phyloP scores from a whole-genome alignment of 2,329 filamentous ascomycete genomes.

The Stachybotrys echinatus region DNA sequence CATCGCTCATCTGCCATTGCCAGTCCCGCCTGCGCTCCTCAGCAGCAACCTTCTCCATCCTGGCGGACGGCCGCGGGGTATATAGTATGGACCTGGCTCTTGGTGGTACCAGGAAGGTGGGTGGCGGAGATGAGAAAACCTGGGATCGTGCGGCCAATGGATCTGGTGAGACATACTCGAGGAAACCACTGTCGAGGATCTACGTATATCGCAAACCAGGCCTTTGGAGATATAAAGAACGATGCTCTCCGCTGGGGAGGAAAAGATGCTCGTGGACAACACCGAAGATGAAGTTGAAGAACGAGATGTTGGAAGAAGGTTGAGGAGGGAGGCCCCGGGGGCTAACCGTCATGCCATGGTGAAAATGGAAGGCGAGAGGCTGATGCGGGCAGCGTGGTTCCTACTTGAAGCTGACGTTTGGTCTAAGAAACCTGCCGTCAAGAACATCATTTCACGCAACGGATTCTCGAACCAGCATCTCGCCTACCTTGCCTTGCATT shows the following conservation, averaged over 20 bases:
- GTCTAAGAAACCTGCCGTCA: no score
- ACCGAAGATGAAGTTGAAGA: neutral
- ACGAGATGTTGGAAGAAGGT: neutral
- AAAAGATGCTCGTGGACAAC: neutral
- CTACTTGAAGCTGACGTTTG: no score
- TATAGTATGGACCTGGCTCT: slow-evolving; percentile 6
- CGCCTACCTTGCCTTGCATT: no score
- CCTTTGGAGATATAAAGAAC: neutral
- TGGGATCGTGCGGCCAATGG: slow-evolving; percentile 11
- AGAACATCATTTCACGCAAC: no score
- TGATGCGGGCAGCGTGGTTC: no score
- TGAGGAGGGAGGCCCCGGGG: neutral
- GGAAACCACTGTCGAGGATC: neutral
- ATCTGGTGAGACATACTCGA: slow-evolving; percentile 17
- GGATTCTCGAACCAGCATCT: no score
- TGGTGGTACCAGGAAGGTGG: slow-evolving; percentile 10
- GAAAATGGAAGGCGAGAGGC: no score
- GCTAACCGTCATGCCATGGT: no score
- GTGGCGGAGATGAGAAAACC: slow-evolving; percentile 8
- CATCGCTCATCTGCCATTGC: slow-evolving; percentile 9
- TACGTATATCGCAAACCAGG: neutral
- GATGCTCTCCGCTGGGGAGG: neutral
- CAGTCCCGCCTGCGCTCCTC: slow-evolving; percentile 7
- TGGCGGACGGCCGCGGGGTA: slow-evolving; percentile 5
- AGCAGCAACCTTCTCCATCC: slow-evolving; percentile 13